Evolutionary conservation across 768 basidiomycete species (phyloP), one percentile per base, ranked within the genome.

Genomic region (Leccinum obscurum): DNA sequence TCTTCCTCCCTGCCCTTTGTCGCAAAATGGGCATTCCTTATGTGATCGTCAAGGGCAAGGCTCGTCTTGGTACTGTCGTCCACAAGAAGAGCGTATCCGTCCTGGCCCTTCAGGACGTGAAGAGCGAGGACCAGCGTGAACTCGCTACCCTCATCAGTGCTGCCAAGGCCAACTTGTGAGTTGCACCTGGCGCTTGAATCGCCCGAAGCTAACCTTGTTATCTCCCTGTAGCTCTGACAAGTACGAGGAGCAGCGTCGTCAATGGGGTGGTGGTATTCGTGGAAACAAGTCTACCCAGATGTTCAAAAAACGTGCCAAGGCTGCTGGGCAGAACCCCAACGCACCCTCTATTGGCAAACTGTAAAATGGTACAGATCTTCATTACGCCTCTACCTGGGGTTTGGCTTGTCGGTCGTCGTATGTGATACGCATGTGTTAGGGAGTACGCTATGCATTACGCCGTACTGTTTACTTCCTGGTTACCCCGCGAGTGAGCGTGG

Each of bases 1-100:
- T 99, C 78, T 98, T 93, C 89, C 84, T 98, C 61, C 96, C 96
- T 58, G 95, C 96, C 57, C 88, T 98, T 62, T 98, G 96, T 83
- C 89, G 94, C 78, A 98, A 98, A 88, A 98, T 98, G 95, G 95
- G 95, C 76, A 91, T 98, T 35, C 95, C 95, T 44, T 98, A 98
- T 79, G 93, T 95, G 65, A 97, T 99, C 66, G 95, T 96, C 68
- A 98, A 98, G 82, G 90, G 92, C 80, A 98, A 98, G 81, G 93
- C 96, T 58, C 92, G 96, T 75, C 92, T 98, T 71, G 96, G 96
- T 68, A 93, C 95, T 7, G 94, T 98, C 63, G 93, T 95, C 44
- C 93, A 97, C 85, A 97, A 97, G 88, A 98, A 98, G 87, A 98
- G 95, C 55, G 88, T 95, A 51, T 89, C 95, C 56, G 90, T 95